These are phyloP conservation scores for Yarrowia galli DNA, from an alignment of 1,139 yeast species.

Conservation along the genomic window DNA sequence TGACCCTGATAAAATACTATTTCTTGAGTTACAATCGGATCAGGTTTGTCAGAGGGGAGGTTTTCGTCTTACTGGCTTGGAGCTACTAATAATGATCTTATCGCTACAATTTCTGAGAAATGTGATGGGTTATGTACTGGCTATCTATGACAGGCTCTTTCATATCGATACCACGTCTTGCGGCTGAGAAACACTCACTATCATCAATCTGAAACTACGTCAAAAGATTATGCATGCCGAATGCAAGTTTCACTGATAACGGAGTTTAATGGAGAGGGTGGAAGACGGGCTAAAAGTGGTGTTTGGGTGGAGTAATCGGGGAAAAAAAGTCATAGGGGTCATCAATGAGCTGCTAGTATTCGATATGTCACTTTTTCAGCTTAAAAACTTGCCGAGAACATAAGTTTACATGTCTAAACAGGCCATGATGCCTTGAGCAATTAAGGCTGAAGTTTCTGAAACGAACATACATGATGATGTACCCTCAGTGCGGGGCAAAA, in stretches of 20 bases:
- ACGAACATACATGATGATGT: too few species aligned
- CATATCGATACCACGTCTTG: background rate
- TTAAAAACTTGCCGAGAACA: background rate
- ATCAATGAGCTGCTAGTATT: too few species aligned
- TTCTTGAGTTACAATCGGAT: background rate
- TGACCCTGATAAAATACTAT: constrained; percentile 2
- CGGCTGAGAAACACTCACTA: background rate
- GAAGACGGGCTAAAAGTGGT: background rate
- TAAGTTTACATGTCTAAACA: background rate
- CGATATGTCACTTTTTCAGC: background rate
- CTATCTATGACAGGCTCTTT: background rate
- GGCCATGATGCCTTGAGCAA: background rate
- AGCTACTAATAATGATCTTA: too few species aligned
- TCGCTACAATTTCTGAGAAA: too few species aligned
- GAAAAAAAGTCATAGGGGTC: too few species aligned
- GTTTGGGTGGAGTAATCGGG: background rate
- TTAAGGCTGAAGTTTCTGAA: too few species aligned
- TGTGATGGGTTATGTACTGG: too few species aligned
- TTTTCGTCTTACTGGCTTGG: too few species aligned
- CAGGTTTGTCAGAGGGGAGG: background rate
- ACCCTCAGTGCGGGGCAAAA: too few species aligned
- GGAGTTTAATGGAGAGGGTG: background rate
- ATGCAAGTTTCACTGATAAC: constrained; percentile 13
- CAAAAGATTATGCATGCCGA: constrained; percentile 3
- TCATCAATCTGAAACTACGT: background rate